phyloP scores from a whole-genome alignment of 2,329 filamentous ascomycete genomes.

The Arthroderma sp. region DNA sequence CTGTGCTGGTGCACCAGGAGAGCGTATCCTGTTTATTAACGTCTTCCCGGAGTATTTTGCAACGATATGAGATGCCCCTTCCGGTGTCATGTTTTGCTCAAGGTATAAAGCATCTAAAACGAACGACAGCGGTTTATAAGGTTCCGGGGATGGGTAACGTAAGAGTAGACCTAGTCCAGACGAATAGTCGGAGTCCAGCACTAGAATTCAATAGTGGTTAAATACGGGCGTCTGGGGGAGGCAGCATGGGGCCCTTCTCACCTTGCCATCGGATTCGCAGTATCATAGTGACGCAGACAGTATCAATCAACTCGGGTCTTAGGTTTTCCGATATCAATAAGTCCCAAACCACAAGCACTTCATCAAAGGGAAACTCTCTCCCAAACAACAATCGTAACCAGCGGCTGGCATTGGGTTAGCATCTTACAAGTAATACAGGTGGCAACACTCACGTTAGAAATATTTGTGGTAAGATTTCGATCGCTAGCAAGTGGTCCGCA shows the following conservation, averaged over 20 bases:
- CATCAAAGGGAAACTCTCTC: slow-evolving; percentile 79
- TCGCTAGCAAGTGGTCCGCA: slow-evolving; percentile 61
- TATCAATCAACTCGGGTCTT: slow-evolving; percentile 64
- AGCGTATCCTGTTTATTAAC: not conserved
- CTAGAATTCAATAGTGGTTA: slow-evolving; percentile 27
- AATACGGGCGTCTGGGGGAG: no score
- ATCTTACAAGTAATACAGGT: not conserved
- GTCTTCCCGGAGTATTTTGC: slow-evolving; percentile 33
- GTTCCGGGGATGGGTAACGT: slow-evolving; percentile 60
- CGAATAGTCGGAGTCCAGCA: slow-evolving; percentile 79
- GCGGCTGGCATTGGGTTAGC: slow-evolving; percentile 41
- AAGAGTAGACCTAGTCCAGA: slow-evolving; percentile 68
- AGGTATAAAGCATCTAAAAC: slow-evolving; percentile 65
- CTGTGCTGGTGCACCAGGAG: slow-evolving; percentile 20
- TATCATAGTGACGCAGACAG: slow-evolving; percentile 90
- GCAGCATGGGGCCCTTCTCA: slow-evolving; percentile 32
- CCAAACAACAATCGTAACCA: slow-evolving; percentile 92
- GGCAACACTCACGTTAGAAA: slow-evolving; percentile 63
- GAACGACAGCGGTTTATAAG: slow-evolving; percentile 60
- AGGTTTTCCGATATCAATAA: slow-evolving; percentile 77
- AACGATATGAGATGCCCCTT: slow-evolving; percentile 32
- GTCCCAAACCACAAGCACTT: slow-evolving; percentile 80
- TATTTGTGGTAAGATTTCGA: slow-evolving; percentile 90
- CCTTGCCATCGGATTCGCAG: slow-evolving; percentile 80
- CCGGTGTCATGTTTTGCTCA: slow-evolving; percentile 30